Evolutionary conservation across 1,139 yeast species (phyloP), one percentile per base, ranked within the genome.

Genomic region (Protomyces inouyei): DNA sequence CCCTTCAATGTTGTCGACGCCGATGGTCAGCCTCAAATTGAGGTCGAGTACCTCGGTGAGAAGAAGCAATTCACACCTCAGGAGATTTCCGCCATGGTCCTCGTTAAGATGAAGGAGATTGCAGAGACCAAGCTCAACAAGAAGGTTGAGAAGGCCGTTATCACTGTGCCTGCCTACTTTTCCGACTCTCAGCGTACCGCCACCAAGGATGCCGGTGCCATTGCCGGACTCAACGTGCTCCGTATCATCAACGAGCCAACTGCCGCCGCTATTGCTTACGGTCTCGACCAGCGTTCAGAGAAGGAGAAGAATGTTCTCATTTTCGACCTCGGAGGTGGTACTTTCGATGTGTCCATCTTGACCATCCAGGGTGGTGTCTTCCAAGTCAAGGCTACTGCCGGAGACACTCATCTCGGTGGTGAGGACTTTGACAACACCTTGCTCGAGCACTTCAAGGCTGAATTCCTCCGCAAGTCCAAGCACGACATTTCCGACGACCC

Each of bases 401-500:
- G 97, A 87, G 97, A 91, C 80, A 91, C 97, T 70, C 97, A 91
- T 80, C 84, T 91, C 82, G 97, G 97, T 83, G 97, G 97, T 83
- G 97, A 91, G 80, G 95, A 87, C 79, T 87, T 87, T 77, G 95
- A 87, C 79, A 85, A 86, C 82, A 84, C 88, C 81, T 80, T 87
- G 75, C 87, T 87, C 69, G 87, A 80, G 79, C 87, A 83, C 81
- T 87, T 87, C 80, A 85, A 85, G 74, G 83, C 84, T 73, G 93
- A 87, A 77, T 87, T 87, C 85, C 86, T 87, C 86, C 85, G 90
- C 82, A 87, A 87, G 83, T 81, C 86, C 80, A 86, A 86, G 80
- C 82, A 83, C 76, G 95, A 87, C 76, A 79, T 87, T 73, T 81
- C 87, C 66, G 75, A 82, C 66, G 87, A 87, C 80, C 88, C 87